Evolutionary conservation across 2,329 filamentous ascomycete species (phyloP).

Genomic region (Aphanocladium album): DNA sequence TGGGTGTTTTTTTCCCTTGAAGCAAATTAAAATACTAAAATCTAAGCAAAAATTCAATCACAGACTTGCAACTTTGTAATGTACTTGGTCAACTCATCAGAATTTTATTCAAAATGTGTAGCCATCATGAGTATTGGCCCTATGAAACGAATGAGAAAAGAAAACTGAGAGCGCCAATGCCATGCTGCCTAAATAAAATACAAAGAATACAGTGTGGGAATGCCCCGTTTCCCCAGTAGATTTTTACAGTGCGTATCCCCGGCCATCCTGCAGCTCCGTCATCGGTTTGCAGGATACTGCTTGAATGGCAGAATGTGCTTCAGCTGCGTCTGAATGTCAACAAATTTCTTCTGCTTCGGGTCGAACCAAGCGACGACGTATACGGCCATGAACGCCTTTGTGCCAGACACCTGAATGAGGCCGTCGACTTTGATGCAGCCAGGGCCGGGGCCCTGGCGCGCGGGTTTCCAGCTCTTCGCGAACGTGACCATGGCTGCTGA

Average conservation of each 20-base stretch:
- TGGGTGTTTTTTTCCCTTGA: background rate
- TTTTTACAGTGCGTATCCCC: background rate
- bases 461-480: constrained; percentile 41
- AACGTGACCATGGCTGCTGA: constrained; percentile 29
- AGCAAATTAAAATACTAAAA: background rate
- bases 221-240: background rate
- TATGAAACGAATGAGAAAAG: background rate
- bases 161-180: constrained; percentile 2
- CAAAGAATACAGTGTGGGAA: background rate
- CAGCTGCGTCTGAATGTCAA: constrained; percentile 36
- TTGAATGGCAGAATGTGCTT: constrained; percentile 40
- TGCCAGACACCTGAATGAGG: constrained; percentile 47
- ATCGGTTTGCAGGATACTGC: constrained; percentile 24
- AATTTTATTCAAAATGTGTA: background rate
- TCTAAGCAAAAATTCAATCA: background rate
- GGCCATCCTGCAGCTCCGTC: background rate
- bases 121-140: background rate
- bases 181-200: constrained; percentile 9
- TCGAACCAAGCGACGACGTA: constrained; percentile 52
- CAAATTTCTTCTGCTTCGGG: constrained; percentile 46
- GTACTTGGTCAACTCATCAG: background rate
- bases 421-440: constrained; percentile 51
- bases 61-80: too few relatives aligned
- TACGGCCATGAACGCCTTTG: constrained; percentile 42
- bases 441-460: constrained; percentile 38